Evolutionary conservation across 2,329 filamentous ascomycete species (phyloP).

Genomic region (Ceratocystis albifundus): DNA sequence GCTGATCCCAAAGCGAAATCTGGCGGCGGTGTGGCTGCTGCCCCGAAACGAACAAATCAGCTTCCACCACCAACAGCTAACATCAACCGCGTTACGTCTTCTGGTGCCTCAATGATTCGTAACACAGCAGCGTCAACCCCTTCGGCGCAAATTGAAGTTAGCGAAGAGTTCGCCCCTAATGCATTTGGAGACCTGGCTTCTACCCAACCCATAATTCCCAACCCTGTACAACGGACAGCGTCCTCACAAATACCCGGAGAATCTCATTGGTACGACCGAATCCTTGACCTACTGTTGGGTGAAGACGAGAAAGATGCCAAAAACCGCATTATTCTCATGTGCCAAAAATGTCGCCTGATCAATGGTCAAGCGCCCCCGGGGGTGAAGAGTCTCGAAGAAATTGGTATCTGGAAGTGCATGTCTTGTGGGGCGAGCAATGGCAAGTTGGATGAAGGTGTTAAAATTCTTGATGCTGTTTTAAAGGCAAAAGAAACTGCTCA

Average conservation of each 20-base stretch:
- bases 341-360: slow-evolving; percentile 67
- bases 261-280: slow-evolving; percentile 83
- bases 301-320: slow-evolving; percentile 89
- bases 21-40: neutral
- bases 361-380: slow-evolving; percentile 94
- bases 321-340: slow-evolving; percentile 83
- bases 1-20: slow-evolving; percentile 10
- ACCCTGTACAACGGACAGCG: neutral
- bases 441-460: slow-evolving; percentile 61
- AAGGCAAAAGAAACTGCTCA: slow-evolving; percentile 24
- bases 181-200: slow-evolving; percentile 40
- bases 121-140: slow-evolving; percentile 26
- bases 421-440: slow-evolving; percentile 76
- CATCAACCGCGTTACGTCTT: slow-evolving; percentile 36
- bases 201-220: slow-evolving; percentile 22
- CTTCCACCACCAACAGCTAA: slow-evolving; percentile 52
- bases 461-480: slow-evolving; percentile 57
- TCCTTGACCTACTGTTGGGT: slow-evolving; percentile 81
- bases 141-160: slow-evolving; percentile 38
- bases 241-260: slow-evolving; percentile 27
- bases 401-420: slow-evolving; percentile 82
- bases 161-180: slow-evolving; percentile 57
- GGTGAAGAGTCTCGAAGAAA: slow-evolving; percentile 59
- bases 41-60: slow-evolving; percentile 17
- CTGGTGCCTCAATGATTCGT: slow-evolving; percentile 28